Percentiles rank a stretch among this genome's conserved stretches.
phyloP scores from a whole-genome alignment of 2,329 filamentous ascomycete species.

The Davidsoniella neocaledoniae region DNA sequence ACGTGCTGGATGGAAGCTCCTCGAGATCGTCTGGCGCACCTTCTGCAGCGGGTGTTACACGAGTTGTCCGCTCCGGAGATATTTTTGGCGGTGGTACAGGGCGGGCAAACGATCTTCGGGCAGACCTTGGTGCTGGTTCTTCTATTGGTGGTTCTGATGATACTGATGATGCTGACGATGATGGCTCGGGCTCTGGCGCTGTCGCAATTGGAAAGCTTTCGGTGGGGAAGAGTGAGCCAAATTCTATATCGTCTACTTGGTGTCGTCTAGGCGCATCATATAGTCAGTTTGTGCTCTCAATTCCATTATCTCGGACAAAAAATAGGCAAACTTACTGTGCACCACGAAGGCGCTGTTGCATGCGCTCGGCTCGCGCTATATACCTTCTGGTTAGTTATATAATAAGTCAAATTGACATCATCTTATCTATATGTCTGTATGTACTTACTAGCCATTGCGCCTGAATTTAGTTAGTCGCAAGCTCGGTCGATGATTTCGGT shows the following conservation, averaged over 20 bases:
- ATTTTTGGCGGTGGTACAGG: neutral
- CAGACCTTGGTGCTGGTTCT: neutral
- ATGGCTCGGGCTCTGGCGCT: neutral
- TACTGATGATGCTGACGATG: neutral
- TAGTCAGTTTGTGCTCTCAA: no score
- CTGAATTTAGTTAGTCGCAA: neutral
- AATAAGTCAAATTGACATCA: neutral
- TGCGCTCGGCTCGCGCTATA: slow-evolving; percentile 40
- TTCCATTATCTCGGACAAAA: no score
- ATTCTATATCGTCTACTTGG: slow-evolving; percentile 40
- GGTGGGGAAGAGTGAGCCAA: slow-evolving; percentile 18
- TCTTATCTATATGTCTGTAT: neutral
- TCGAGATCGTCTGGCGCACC: slow-evolving; percentile 1
- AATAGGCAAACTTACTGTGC: slow-evolving; percentile 33
- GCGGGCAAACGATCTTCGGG: neutral
- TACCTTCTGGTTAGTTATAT: neutral
- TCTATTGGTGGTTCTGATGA: neutral
- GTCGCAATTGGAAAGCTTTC: slow-evolving; percentile 4
- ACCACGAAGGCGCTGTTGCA: slow-evolving; percentile 48
- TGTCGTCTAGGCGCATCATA: slow-evolving; percentile 25
- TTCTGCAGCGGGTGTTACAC: neutral
- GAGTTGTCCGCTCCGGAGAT: neutral
- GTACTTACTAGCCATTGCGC: slow-evolving; percentile 10
- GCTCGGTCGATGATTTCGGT: no score
- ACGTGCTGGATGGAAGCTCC: slow-evolving; percentile 5